Evolutionary conservation across 192 early-diverging fungal species (phyloP).

Genomic region (Geosiphon pyriformis): DNA sequence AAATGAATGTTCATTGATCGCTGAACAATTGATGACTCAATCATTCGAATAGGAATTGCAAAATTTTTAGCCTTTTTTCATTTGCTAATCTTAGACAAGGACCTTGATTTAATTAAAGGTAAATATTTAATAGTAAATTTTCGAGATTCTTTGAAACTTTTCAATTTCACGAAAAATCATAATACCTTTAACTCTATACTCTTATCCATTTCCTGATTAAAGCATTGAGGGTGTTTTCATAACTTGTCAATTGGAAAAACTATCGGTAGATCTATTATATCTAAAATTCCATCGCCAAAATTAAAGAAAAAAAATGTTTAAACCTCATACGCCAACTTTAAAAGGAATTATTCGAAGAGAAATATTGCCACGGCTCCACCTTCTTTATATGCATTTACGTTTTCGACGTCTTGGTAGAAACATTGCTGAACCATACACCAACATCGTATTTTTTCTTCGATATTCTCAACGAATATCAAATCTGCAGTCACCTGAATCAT

Average conservation of each 20-base stretch:
- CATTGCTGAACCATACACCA: not conserved
- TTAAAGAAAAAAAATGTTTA: too few species aligned
- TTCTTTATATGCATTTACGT: not conserved
- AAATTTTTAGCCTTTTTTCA: too few species aligned
- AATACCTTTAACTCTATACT: not conserved
- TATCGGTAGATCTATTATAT: not conserved
- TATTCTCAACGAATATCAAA: not conserved
- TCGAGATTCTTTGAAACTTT: too few species aligned
- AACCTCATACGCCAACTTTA: not conserved
- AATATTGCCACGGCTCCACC: not conserved
- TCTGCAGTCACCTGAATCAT: too few species aligned
- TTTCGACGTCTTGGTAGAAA: not conserved
- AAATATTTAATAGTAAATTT: too few species aligned
- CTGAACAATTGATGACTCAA: too few species aligned
- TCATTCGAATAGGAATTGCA: too few species aligned
- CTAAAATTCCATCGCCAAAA: not conserved
- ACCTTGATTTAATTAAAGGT: too few species aligned
- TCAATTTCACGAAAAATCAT: too few species aligned
- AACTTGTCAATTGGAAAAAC: not conserved
- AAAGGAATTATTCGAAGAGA: not conserved
- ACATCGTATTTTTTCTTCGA: not conserved
- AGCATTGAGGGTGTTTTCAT: not conserved
- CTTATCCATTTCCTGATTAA: not conserved
- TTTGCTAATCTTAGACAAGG: too few species aligned
- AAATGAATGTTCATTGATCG: too few species aligned